Base-by-base conservation (phyloP, 1,284 basidiomycete genomes). In the Trichosporon faecale region DNA sequence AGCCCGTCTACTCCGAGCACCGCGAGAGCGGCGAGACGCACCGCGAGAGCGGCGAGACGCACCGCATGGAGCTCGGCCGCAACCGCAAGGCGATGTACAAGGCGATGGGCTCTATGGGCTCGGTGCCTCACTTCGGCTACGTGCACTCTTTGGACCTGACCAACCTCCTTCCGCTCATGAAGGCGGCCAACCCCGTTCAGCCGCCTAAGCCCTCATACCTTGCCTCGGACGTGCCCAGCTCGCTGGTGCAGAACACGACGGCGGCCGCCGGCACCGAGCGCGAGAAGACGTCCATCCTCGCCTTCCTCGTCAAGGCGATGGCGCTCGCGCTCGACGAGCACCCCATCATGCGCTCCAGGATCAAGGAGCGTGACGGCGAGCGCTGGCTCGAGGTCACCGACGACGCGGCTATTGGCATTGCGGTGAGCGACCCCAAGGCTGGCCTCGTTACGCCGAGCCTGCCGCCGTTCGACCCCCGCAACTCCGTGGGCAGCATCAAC, bases 371-470 rank as follows among this genome's bases (percentile, higher is more conserved):
- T 2, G 76, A 67, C 16, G 74, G 70, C 37, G 69, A 76, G 46
- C 75, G 74, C 65, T 77, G 73, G 71, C 73, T 82, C 61, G 79
- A 82, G 57, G 72, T 82, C 29, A 61, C 64, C 55, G 71, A 76
- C 68, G 76, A 82, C 70, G 76, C 74, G 16, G 70, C 76, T 18
- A 75, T 82, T 33, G 79, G 79, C 12, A 74, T 82, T 1, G 81
- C 81, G 29, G 81, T 82, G 2, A 78, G 77, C 21, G 94, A 93
- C 1, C 91, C 91, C 0, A 90, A 90, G 74, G 69, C 73, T 0
- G 94, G 94, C 0, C 88, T 97, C 14, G 91, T 95, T 78, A 94
- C 94, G 0, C 95, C 95, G 0, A 91, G 92, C 6, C 84, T 97
- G 21, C 86, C 87, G n/a, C 79, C 84, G 61, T 88, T 89, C 23